Evolutionary conservation across 2,329 filamentous ascomycete species (phyloP).

Genomic region (Proliferodiscus dingleyae): DNA sequence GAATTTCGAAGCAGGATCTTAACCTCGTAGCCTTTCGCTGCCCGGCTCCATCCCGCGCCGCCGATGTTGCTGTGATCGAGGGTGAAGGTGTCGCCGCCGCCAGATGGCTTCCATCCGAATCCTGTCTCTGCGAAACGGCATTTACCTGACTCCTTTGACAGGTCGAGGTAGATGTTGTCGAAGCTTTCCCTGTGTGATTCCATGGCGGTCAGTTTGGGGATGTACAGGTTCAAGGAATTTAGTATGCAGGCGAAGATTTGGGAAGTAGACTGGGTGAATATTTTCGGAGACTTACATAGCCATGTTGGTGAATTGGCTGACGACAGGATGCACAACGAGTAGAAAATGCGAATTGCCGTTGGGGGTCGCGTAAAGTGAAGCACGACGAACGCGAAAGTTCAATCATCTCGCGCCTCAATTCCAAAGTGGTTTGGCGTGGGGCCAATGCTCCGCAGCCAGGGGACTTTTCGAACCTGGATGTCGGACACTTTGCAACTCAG

Average conservation of each 20-base stretch:
- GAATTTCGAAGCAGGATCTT: constrained; percentile 84
- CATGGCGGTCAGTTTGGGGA: constrained; percentile 1
- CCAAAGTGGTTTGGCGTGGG: too few species aligned
- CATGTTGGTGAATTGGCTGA: constrained; percentile 6
- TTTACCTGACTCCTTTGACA: constrained; percentile 87
- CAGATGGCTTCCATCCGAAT: constrained; percentile 88
- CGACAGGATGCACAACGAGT: not conserved
- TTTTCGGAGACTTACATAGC: constrained; percentile 10
- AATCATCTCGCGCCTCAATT: too few species aligned
- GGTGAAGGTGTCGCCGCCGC: constrained; percentile 87
- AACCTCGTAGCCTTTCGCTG: constrained; percentile 86
- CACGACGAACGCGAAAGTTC: too few species aligned
- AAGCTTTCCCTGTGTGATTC: constrained; percentile 68
- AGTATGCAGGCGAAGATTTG: not conserved
- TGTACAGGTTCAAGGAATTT: not conserved
- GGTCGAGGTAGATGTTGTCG: constrained; percentile 93
- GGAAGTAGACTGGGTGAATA: not conserved
- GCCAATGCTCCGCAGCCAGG: constrained; percentile 28
- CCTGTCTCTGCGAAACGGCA: constrained; percentile 93
- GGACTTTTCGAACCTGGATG: too few species aligned
- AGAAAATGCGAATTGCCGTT: not conserved
- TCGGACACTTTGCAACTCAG: too few species aligned
- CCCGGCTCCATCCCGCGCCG: constrained; percentile 89
- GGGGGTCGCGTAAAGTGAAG: constrained; percentile 2
- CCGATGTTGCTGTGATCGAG: constrained; percentile 82